Base-by-base conservation (phyloP, 805 yeast species). In the Cyberlindnera meyerae region DNA sequence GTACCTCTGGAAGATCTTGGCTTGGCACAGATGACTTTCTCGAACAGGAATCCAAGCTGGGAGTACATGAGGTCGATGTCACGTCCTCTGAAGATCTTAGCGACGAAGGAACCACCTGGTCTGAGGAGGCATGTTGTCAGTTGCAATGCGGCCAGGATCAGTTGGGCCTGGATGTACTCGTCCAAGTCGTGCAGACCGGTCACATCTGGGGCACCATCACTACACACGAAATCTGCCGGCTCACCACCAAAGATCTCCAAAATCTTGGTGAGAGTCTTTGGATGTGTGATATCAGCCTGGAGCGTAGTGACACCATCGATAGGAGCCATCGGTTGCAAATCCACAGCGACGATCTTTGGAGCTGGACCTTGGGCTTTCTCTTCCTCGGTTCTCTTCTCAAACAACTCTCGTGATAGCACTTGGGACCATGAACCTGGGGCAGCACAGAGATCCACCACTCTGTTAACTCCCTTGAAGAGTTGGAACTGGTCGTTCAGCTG, bases 191-290 rank as follows among this genome's bases (percentile, higher is more conserved):
- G 98, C 34, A 93, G 62, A 1, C 98, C 98, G 0, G 98, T 93
- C 16, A 93, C 98, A 62, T 93, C 98, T 2, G 98, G 98, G 0
- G 98, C 98, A 39, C 98, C 98, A 59, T 93, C 97, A 52, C 95
- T 82, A 52, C 96, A 87, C 1, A 93, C 96, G 57, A 90, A 82
- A 60, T 93, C 98, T 0, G 97, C 97, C 38, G 83, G 79, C 48
- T 85, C 85, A 27, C 96, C 96, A 16, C 85, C 95, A 65, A 93
- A 93, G 27, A 82, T 71, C 24, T 79, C 82, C 48, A 85, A 61
- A 30, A 93, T 93, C 51, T 69, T 73, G 25, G 72, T 71, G 35
- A 93, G 68, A 0, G 98, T 93, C 54, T 78, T 77, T 12, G 98
- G 97, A 62, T 93, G 97, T 2, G 98, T 93, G 49, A 93, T 93